A percentile compares a stretch with the other conserved stretches of the same genome.
Conservation (phyloP, 805 yeast species). For the Clavispora phyllophila region DNA sequence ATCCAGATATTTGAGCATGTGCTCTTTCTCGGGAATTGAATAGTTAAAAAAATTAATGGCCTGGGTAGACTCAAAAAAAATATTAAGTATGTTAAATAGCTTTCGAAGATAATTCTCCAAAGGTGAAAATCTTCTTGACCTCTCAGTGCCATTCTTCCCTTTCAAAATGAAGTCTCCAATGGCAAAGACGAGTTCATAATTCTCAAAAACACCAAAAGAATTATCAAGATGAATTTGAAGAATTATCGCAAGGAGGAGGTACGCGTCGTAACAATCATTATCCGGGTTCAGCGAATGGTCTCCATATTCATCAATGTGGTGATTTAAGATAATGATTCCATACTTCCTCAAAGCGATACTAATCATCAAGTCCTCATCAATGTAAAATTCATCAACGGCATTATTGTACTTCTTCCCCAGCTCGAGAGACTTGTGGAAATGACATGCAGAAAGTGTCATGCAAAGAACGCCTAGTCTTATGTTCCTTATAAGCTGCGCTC, state of each 20-base stretch:
- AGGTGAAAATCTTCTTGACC: slow-evolving; percentile 2
- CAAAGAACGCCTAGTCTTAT: slow-evolving; percentile 12
- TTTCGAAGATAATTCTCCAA: slow-evolving; percentile 21
- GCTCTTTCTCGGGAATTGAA: slow-evolving; percentile 30
- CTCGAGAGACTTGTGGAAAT: slow-evolving; percentile 8
- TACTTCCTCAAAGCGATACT: slow-evolving; percentile 34
- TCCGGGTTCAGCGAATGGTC: slow-evolving; percentile 16
- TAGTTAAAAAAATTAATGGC: slow-evolving; percentile 45
- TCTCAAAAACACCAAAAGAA: slow-evolving; percentile 37
- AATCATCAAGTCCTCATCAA: slow-evolving; percentile 21
- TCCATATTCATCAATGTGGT: slow-evolving; percentile 39
- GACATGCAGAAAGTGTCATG: slow-evolving; percentile 11
- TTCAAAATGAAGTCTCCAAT: slow-evolving; percentile 26
- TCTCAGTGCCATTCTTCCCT: not conserved
- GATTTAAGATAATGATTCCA: slow-evolving; percentile 31
- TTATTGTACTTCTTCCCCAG: slow-evolving; percentile 4
- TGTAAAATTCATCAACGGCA: slow-evolving; percentile 11
- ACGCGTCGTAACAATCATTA: slow-evolving; percentile 25
- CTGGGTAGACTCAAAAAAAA: slow-evolving; percentile 45
- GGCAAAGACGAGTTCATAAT: slow-evolving; percentile 36
- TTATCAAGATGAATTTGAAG: slow-evolving; percentile 36
- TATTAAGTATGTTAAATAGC: slow-evolving; percentile 27
- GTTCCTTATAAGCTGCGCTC: slow-evolving; percentile 8
- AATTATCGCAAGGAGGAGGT: slow-evolving; percentile 31
- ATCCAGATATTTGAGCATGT: slow-evolving; percentile 42